Evolutionary conservation across 1,284 basidiomycete genomes (phyloP).

Genomic region (Taiwanofungus camphoratus): DNA sequence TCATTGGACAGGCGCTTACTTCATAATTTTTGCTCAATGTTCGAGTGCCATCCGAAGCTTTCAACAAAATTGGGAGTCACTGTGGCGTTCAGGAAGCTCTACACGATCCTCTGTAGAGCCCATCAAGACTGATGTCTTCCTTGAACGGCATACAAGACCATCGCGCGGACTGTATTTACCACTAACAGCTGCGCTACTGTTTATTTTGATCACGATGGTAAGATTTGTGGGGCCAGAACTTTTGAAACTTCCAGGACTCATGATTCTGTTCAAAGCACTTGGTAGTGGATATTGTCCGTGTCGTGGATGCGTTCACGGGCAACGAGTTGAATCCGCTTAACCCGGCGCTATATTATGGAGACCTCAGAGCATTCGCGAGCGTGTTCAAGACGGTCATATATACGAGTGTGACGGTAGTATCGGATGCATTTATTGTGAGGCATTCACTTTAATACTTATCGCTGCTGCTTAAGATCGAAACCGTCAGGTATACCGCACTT

Average conservation of each 20-base stretch:
- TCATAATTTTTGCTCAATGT: too few relatives aligned
- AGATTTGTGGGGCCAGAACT: neutral
- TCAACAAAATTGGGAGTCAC: too few relatives aligned
- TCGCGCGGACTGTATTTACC: neutral
- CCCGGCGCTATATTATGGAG: neutral
- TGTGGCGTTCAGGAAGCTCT: too few relatives aligned
- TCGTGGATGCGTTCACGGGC: neutral
- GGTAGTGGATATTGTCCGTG: neutral
- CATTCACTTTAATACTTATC: neutral
- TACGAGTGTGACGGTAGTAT: neutral
- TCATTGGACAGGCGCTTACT: neutral
- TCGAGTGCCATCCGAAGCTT: too few relatives aligned
- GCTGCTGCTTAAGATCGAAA: neutral
- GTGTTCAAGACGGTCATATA: neutral
- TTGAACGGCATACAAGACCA: neutral
- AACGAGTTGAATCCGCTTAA: neutral
- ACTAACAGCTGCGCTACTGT: neutral
- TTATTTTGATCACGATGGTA: neutral
- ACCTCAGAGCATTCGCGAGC: neutral
- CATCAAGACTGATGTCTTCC: neutral
- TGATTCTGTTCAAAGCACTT: neutral
- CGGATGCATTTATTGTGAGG: constrained; percentile 2
- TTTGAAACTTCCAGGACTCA: neutral
- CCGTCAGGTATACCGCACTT: neutral
- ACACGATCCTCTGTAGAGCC: too few relatives aligned